Evolutionary conservation across 148 eudicot genomes (phyloP).

Genomic region (Nyssa sinensis): DNA sequence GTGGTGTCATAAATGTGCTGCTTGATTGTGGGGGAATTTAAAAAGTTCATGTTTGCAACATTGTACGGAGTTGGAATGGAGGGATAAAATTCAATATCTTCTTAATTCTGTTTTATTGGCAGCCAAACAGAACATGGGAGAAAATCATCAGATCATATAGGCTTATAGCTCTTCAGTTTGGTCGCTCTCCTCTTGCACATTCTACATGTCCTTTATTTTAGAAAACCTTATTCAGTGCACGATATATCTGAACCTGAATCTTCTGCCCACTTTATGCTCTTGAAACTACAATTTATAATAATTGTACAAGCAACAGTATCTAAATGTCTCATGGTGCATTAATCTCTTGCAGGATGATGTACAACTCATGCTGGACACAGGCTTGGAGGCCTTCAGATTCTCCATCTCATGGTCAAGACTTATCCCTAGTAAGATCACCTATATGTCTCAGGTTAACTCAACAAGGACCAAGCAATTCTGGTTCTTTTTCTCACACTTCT

Average conservation of each 20-base stretch:
- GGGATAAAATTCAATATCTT: not conserved
- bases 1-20: not conserved
- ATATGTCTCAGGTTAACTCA: not conserved
- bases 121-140: not conserved
- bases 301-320: not conserved
- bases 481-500: conserved; percentile 1
- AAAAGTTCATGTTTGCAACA: not conserved
- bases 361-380: conserved; percentile 58
- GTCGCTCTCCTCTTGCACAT: no score
- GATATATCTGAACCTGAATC: not conserved
- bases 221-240: not conserved
- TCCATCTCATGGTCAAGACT: conserved; percentile 82
- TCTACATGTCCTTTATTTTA: no score
- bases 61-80: not conserved
- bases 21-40: not conserved
- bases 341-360: conserved; percentile 55
- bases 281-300: not conserved
- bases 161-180: no score
- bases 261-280: no score
- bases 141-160: no score
- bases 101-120: not conserved
- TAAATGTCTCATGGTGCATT: not conserved
- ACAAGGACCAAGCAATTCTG: not conserved
- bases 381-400: conserved; percentile 63
- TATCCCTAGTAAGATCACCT: conserved; percentile 47